A percentile compares a stretch with the other conserved stretches of the same genome.
Evolutionary conservation across 768 basidiomycete genomes (phyloP).

Genomic region (Pulveroboletus ravenelii): DNA sequence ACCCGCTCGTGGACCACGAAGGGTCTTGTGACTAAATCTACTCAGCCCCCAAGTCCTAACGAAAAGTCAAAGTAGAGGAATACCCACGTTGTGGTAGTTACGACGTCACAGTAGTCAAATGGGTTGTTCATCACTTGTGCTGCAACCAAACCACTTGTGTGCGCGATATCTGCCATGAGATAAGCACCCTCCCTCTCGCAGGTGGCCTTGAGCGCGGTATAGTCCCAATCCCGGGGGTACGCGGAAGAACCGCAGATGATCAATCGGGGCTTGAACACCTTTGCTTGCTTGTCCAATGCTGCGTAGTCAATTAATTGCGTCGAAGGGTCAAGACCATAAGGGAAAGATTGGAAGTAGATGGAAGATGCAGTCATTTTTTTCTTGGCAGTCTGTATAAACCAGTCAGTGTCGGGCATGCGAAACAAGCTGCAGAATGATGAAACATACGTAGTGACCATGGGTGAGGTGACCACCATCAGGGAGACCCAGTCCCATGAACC

Average conservation of each 20-base stretch:
- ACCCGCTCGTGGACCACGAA: conserved; percentile 96
- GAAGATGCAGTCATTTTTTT: conserved; percentile 99
- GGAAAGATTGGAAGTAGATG: conserved; percentile 99
- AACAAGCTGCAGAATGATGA: background rate
- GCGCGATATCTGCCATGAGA: conserved; percentile 96
- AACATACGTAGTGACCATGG: conserved; percentile 89
- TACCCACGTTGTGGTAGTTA: conserved; percentile 91
- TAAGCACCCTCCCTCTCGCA: conserved; percentile 87
- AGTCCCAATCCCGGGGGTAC: conserved; percentile 99
- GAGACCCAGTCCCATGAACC: conserved; percentile 97
- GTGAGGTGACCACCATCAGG: conserved; percentile 97
- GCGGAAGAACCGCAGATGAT: conserved; percentile 98
- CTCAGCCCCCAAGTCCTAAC: background rate
- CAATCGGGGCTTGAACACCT: conserved; percentile 91
- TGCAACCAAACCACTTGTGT: conserved; percentile 93
- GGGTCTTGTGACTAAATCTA: conserved; percentile 81
- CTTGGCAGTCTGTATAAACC: conserved; percentile 72
- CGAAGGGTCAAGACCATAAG: conserved; percentile 78
- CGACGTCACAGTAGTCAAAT: conserved; percentile 95
- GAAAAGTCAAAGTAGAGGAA: background rate
- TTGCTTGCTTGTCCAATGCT: conserved; percentile 75
- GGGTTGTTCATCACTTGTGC: conserved; percentile 87
- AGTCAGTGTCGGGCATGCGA: background rate
- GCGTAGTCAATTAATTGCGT: conserved; percentile 90
- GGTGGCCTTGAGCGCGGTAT: conserved; percentile 71